Percentiles rank a stretch among this genome's conserved stretches.
phyloP scores from a whole-genome alignment of 2,329 filamentous ascomycete species.

The Amauroascus verrucosus region DNA sequence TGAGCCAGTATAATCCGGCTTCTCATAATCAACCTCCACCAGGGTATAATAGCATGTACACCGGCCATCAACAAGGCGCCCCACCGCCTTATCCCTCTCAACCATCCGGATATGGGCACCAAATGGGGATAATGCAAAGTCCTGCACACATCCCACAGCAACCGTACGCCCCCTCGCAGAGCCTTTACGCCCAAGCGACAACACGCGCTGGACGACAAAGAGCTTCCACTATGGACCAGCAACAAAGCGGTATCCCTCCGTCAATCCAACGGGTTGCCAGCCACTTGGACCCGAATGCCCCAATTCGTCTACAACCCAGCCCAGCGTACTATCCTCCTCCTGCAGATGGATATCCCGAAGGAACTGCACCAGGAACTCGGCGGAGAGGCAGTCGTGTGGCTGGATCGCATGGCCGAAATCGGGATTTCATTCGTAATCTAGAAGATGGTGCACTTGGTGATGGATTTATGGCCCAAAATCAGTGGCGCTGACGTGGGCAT shows the following conservation, averaged over 20 bases:
- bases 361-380: slow-evolving; percentile 50
- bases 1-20: slow-evolving; percentile 45
- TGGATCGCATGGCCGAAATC: slow-evolving; percentile 38
- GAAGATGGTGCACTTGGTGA: slow-evolving; percentile 93
- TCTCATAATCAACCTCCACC: slow-evolving; percentile 46
- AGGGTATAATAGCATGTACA: slow-evolving; percentile 64
- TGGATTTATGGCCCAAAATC: slow-evolving; percentile 64
- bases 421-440: slow-evolving; percentile 88
- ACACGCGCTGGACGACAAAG: slow-evolving; percentile 72
- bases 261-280: slow-evolving; percentile 91
- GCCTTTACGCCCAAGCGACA: slow-evolving; percentile 62
- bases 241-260: slow-evolving; percentile 82
- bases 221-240: slow-evolving; percentile 92
- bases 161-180: slow-evolving; percentile 63
- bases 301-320: slow-evolving; percentile 87
- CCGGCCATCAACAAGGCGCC: slow-evolving; percentile 54
- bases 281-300: slow-evolving; percentile 87
- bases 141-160: slow-evolving; percentile 55
- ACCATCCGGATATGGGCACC: slow-evolving; percentile 56
- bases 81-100: slow-evolving; percentile 74
- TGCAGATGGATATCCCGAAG: slow-evolving; percentile 65
- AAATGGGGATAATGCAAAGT: slow-evolving; percentile 60
- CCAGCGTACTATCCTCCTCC: slow-evolving; percentile 95
- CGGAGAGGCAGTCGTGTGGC: slow-evolving; percentile 64
- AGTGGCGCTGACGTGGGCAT: slow-evolving; percentile 50